Conservation (phyloP, 192 early-diverging fungal species). For the Podila clonocystis region DNA sequence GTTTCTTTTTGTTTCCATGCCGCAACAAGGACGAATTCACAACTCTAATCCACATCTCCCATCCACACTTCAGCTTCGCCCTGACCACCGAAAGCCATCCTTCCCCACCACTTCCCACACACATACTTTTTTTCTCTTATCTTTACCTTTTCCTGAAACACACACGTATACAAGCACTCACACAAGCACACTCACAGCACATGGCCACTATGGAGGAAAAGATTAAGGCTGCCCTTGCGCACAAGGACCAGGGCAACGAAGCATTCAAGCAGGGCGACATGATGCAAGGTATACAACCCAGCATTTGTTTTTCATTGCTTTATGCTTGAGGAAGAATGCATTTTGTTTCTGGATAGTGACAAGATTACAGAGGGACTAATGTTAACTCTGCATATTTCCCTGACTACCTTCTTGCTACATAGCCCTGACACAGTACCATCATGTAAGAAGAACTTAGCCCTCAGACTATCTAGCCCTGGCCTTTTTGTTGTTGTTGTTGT, state of each 20-base stretch:
- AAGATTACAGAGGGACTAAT: no score
- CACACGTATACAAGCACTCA: background rate
- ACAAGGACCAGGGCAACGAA: constrained; percentile 54
- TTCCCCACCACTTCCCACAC: background rate
- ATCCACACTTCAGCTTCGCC: background rate
- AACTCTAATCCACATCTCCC: background rate
- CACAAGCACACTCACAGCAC: background rate
- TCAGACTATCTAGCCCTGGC: no score
- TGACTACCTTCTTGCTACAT: background rate
- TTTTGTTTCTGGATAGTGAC: no score
- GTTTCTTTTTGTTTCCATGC: constrained; percentile 6
- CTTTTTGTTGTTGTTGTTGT: background rate
- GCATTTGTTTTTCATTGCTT: background rate
- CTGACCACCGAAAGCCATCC: background rate
- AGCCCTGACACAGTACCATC: constrained; percentile 53
- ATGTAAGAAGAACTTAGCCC: constrained; percentile 19
- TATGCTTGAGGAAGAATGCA: no score
- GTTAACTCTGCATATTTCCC: background rate
- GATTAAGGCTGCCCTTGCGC: constrained; percentile 19
- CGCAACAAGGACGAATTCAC: background rate
- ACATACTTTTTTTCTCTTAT: background rate
- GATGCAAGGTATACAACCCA: constrained; percentile 31
- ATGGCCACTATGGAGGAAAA: constrained; percentile 40
- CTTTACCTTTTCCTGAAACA: background rate
- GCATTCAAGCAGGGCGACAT: constrained; percentile 49